phyloP scores from a whole-genome alignment of 2,329 filamentous ascomycete genomes.

The Dothiorella sarmentorum region DNA sequence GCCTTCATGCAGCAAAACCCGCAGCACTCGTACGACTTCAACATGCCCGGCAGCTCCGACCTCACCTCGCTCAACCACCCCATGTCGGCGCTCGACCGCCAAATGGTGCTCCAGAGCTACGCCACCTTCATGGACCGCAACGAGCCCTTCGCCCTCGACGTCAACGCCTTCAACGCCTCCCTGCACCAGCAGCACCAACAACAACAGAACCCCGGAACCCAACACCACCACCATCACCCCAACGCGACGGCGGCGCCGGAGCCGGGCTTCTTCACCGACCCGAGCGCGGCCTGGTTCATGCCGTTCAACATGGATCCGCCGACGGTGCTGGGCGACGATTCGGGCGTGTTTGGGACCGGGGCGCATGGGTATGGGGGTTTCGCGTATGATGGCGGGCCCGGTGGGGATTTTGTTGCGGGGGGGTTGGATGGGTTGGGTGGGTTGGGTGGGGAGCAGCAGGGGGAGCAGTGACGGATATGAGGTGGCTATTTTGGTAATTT shows the following conservation, averaged over 20 bases:
- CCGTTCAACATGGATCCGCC: slow-evolving; percentile 88
- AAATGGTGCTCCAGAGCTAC: slow-evolving; percentile 74
- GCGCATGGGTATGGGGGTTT: slow-evolving; percentile 4
- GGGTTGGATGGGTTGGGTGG: slow-evolving; percentile 9
- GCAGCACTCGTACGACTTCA: slow-evolving; percentile 14
- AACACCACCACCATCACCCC: slow-evolving; percentile 19
- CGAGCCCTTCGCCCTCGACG: slow-evolving; percentile 23
- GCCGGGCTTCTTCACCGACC: slow-evolving; percentile 34
- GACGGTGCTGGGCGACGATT: slow-evolving; percentile 34
- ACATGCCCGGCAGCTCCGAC: background rate
- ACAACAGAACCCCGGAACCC: background rate
- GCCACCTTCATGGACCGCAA: slow-evolving; percentile 30
- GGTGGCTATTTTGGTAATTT: too few species aligned
- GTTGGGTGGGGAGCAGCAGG: background rate
- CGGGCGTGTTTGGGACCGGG: slow-evolving; percentile 20
- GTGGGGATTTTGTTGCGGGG: background rate
- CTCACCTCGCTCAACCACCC: slow-evolving; percentile 41
- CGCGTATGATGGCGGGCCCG: background rate
- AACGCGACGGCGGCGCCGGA: slow-evolving; percentile 24
- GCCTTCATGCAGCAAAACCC: slow-evolving; percentile 25
- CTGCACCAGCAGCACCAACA: background rate
- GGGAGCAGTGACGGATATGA: background rate
- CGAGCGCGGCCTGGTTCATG: slow-evolving; percentile 77
- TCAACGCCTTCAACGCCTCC: slow-evolving; percentile 8
- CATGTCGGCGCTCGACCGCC: slow-evolving; percentile 68